Percentiles rank a stretch among this genome's conserved stretches.
Conservation (phyloP, 2,329 filamentous ascomycete species). For the Nannizzia gypsea region DNA sequence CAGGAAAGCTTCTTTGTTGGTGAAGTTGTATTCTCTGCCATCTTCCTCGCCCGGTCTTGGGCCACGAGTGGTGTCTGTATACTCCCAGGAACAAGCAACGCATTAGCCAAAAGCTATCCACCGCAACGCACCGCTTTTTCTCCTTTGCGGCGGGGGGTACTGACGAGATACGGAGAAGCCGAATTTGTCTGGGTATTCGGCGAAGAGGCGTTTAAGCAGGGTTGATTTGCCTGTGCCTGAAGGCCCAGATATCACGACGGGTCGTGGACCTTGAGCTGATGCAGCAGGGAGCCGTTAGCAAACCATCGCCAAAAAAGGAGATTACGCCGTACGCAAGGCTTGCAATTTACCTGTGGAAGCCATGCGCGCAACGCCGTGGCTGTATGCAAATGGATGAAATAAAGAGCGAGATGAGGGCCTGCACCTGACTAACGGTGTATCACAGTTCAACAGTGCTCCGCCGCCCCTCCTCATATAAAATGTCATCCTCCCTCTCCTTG, state of each 20-base stretch:
- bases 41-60: constrained; percentile 65
- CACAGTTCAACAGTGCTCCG: not conserved
- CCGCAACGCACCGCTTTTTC: not conserved
- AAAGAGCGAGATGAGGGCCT: not conserved
- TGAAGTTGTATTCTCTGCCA: constrained; percentile 73
- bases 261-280: constrained; percentile 24
- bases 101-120: not conserved
- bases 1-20: constrained; percentile 54
- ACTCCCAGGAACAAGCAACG: not conserved
- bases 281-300: not conserved
- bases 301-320: not conserved
- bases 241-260: constrained; percentile 33
- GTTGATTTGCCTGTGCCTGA: constrained; percentile 35
- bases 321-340: not conserved
- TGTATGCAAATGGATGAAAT: not conserved
- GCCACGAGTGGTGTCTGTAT: constrained; percentile 60
- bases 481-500: not conserved
- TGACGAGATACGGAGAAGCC: constrained; percentile 32
- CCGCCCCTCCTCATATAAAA: not conserved
- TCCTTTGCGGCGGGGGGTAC: constrained; percentile 10
- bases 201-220: constrained; percentile 32
- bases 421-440: not conserved
- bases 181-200: constrained; percentile 32
- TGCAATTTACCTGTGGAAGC: constrained; percentile 2
- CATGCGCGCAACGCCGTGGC: not conserved